Evolutionary conservation across 2,329 filamentous ascomycete genomes (phyloP), one percentile per base, ranked within the genome.

Genomic region (Fusarium austroafricanum): DNA sequence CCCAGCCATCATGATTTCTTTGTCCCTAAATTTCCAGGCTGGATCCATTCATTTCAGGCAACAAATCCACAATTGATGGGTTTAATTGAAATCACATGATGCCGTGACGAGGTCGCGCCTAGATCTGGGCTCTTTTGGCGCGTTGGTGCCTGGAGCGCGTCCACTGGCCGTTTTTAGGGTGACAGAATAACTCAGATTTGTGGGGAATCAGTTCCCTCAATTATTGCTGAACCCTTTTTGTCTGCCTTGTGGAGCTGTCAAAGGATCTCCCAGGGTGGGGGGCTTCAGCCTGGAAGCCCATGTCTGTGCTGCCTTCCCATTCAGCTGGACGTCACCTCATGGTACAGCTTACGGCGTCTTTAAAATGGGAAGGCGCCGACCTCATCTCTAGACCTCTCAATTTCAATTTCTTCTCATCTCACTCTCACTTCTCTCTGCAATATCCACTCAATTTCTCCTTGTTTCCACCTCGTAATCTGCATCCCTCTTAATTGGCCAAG

Each of bases 81-180:
- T 50, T 64, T 23, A 43, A 66, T 38, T 57, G 14, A 43, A 20
- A 2, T 59, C 73, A 76, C 72, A 70, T 77, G 75, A 77, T 49
- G 29, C 55, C 73, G 75, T 67, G 74, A 40, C 20, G 53, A 26
- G 51, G 40, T 74, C 73, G 75, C 66, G 70, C 58, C 56, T 44
- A 50, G 37, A 47, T 20, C 4, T 31, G 12, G 10, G 18, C 39
- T 40, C 18, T 44, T 59, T 29, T 65, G 60, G 62, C 64, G 58
- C 59, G 68, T 62, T 75, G 74, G 61, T 76, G 74, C 74, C 71
- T 73, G 46, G 61, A 53, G 31, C 70, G 67, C 62, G 65, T 65
- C 53, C 52, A 26, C 47, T 55, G 33, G 39, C 10, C 3, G 15
- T 5, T 9, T 37, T 10, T 2, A 2, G 10, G 35, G 3, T 61